Base-by-base conservation (phyloP, 2,329 filamentous ascomycete genomes). In the Rutstroemia sp. region DNA sequence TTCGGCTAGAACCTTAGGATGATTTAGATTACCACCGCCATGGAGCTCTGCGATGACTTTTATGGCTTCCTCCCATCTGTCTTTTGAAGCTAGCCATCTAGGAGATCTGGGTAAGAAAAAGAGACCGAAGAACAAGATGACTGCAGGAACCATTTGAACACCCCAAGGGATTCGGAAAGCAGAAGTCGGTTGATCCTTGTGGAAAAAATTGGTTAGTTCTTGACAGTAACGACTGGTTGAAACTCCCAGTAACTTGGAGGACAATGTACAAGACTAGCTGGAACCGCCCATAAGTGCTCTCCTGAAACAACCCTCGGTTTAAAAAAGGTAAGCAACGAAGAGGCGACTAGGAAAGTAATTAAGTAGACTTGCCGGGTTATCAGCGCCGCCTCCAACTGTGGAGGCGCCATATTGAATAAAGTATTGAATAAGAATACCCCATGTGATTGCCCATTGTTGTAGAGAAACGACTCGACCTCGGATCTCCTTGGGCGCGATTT, bases 401-500 rank as follows among this genome's bases (percentile, higher is more conserved):
- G 80, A 79, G 12, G 77, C 77, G 23, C 82, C 82, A 63, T 87
- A 87, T 62, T 85, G 81, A 62, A 87, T 81, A 67, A 86, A 85
- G 70, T 79, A 86, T 61, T 84, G 81, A 49, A 85, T 83, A 16
- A 86, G 65, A 54, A 87, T 85, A 49, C 84, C 85, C 81, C 83
- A 86, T 1, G 83, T 87, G 45, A 88, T 87, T 27, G 82, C 83
- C 81, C 83, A 86, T 67, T 88, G 85, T 64, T 88, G 84, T 3
- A 86, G 71, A 2, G 79, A 79, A 16, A 88, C 80, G 2, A 86
- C 77, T 10, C 82, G 76, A 7, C 83, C 83, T 52, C 80, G 76
- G 53, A 74, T 76, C 62, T 79, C 77, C 62, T 78, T 79, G 18
- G 79, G 79, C 16, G 85, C 81, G 30, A 88, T 76, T 67, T 88